Evolutionary conservation across 768 basidiomycete genomes (phyloP), one percentile per base, ranked within the genome.

Genomic region (Suillus clintonianus): DNA sequence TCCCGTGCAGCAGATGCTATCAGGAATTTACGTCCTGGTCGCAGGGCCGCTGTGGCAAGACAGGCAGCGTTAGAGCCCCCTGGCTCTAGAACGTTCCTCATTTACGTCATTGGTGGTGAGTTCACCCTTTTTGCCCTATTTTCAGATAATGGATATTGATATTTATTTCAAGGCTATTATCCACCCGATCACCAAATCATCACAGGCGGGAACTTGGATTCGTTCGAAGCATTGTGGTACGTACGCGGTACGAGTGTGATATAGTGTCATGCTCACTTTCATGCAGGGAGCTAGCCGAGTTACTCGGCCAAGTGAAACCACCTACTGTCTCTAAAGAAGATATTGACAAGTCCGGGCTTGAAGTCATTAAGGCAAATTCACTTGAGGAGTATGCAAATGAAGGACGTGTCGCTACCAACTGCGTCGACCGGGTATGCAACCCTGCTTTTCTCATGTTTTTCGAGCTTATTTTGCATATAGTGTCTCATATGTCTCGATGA

Each of bases 401-500:
- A 17, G 89, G 88, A 24, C 84, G 85, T 63, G 80, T 96, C 17
- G 80, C 90, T 27, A 83, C 82, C n/a, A 96, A 90, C 70, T 95
- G 93, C 64, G 78, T 83, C 8, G 95, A 97, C 48, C 79, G 85
- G 77, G 94, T 94, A 74, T 51, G 90, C 81, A 3, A 55, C 27
- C 22, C 59, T 6, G 43, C 42, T 10, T 19, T 32, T 37, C 51
- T 60, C 59, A 8, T 17, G 37, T 59, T 11, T 15, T 37, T 13
- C 36, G 47, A 10, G 39, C 32, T 37, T 11, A 54, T 34, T 61
- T 50, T 66, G 22, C 64, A 34, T 64, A 7, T 67, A 92, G 90
- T 94, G 91, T 71, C 79, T 93, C 64, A 90, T 97, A 42, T 98
- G 95, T 72, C 79, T 97, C 57, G 91, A 93, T 62, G 94, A 97